phyloP scores from a whole-genome alignment of 306 rosid genomes.

The Fragaria ananassa region DNA sequence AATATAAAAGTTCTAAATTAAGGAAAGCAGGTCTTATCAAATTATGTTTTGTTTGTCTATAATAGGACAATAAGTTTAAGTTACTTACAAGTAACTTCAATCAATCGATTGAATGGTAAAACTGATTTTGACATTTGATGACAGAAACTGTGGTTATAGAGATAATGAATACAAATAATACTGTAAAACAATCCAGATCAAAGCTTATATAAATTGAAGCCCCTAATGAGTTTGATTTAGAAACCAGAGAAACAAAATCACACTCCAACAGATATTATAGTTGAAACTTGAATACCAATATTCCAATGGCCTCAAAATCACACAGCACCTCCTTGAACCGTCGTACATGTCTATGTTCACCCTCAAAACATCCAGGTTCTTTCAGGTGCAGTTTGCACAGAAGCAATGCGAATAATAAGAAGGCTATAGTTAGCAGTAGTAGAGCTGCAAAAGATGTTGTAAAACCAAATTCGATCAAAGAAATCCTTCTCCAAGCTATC shows the following conservation, averaged over 20 bases:
- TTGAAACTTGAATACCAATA: background rate
- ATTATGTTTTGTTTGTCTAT: background rate
- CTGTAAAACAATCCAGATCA: background rate
- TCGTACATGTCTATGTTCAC: slow-evolving; percentile 61
- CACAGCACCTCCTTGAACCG: slow-evolving; percentile 18
- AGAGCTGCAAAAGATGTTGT: slow-evolving; percentile 9
- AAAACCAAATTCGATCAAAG: slow-evolving; percentile 32
- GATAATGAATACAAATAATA: background rate
- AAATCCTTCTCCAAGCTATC: slow-evolving; percentile 41
- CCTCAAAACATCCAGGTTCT: slow-evolving; percentile 60
- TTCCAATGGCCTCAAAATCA: slow-evolving; percentile 38
- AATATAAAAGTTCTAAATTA: too few relatives aligned
- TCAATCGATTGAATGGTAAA: background rate
- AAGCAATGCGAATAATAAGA: slow-evolving; percentile 13
- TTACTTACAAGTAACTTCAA: background rate
- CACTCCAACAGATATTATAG: background rate
- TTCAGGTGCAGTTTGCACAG: slow-evolving; percentile 67
- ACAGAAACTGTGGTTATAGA: background rate
- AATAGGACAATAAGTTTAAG: background rate
- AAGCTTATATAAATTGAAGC: slow-evolving; percentile 5
- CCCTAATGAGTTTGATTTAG: slow-evolving; percentile 13
- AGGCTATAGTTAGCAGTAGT: background rate
- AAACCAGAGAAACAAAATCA: background rate
- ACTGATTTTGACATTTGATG: background rate
- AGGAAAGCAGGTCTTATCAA: too few relatives aligned